These are phyloP conservation scores for Hypoxylon sp. DNA, from an alignment of 2,329 filamentous ascomycete species.

Conservation along the genomic window DNA sequence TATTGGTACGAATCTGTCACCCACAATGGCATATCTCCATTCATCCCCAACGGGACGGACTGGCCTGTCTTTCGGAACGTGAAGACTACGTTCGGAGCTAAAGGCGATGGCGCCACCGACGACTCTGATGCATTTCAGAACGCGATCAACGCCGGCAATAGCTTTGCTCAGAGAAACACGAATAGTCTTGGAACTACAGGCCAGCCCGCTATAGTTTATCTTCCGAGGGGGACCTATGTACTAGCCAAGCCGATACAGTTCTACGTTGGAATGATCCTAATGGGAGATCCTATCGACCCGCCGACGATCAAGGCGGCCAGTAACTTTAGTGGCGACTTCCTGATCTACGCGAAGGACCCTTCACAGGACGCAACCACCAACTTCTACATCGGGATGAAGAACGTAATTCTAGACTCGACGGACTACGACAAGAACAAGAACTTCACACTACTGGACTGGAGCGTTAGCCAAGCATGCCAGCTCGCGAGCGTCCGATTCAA, in stretches of 20 bases:
- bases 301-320: conserved; percentile 48
- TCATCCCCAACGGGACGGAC: conserved; percentile 30
- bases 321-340: conserved; percentile 42
- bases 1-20: conserved; percentile 37
- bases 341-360: conserved; percentile 53
- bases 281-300: conserved; percentile 57
- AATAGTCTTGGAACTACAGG: conserved; percentile 44
- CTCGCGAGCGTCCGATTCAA: conserved; percentile 57
- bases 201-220: conserved; percentile 49
- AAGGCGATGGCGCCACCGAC: conserved; percentile 45
- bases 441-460: conserved; percentile 57
- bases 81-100: conserved; percentile 40
- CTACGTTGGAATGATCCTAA: conserved; percentile 55
- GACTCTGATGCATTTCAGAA: conserved; percentile 44
- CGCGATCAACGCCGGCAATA: conserved; percentile 40
- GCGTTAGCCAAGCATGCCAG: conserved; percentile 57
- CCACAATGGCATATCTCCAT: conserved; percentile 34
- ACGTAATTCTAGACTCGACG: conserved; percentile 57
- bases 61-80: conserved; percentile 40
- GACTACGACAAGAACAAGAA: conserved; percentile 46
- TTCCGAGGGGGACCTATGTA: conserved; percentile 50
- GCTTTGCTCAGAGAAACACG: conserved; percentile 32
- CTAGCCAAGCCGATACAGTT: conserved; percentile 45
- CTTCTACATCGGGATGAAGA: conserved; percentile 58
- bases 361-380: conserved; percentile 50